A percentile compares a stretch with the other conserved stretches of the same genome.
Evolutionary conservation across 345 rosid species (phyloP).

Genomic region (thale cress (Arabidopsis thaliana)): DNA sequence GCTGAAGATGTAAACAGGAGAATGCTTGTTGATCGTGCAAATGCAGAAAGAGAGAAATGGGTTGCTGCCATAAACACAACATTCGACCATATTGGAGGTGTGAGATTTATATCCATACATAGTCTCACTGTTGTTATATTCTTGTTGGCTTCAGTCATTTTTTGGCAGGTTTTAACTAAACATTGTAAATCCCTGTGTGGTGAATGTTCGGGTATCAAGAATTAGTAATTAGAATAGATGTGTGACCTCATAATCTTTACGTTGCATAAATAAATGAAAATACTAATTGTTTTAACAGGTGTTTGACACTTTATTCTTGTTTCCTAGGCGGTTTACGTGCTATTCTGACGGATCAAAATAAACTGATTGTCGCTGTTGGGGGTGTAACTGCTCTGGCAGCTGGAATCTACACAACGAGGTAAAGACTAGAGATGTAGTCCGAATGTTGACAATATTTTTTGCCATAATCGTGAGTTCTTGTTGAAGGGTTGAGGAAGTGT

Average conservation of each 20-base stretch:
- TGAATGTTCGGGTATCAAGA: neutral
- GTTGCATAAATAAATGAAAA: constrained; percentile 20
- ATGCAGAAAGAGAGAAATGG: constrained; percentile 99
- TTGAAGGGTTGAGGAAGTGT: constrained; percentile 20
- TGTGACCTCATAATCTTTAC: constrained; percentile 1
- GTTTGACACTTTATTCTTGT: constrained; percentile 35
- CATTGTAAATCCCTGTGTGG: constrained; percentile 8
- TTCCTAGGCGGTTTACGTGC: constrained; percentile 86
- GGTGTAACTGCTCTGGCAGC: constrained; percentile 98
- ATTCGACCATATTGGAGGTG: constrained; percentile 98
- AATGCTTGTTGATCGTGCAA: constrained; percentile 91
- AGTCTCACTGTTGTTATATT: neutral
- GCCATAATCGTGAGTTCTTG: neutral
- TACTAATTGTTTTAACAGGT: constrained; percentile 11
- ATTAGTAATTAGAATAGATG: constrained; percentile 13
- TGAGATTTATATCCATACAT: constrained; percentile 3
- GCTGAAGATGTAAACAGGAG: constrained; percentile 97
- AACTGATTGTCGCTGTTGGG: constrained; percentile 94
- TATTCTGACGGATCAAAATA: constrained; percentile 92
- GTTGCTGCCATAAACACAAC: constrained; percentile 95
- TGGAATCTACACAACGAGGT: constrained; percentile 97
- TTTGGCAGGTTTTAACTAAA: constrained; percentile 3
- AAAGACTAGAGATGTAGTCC: constrained; percentile 25
- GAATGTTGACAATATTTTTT: neutral
- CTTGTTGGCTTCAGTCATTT: neutral